A percentile compares a stretch with the other conserved stretches of the same genome.
phyloP scores from a whole-genome alignment of 1,284 basidiomycete species.

The Cryptococcus depauperatus region DNA sequence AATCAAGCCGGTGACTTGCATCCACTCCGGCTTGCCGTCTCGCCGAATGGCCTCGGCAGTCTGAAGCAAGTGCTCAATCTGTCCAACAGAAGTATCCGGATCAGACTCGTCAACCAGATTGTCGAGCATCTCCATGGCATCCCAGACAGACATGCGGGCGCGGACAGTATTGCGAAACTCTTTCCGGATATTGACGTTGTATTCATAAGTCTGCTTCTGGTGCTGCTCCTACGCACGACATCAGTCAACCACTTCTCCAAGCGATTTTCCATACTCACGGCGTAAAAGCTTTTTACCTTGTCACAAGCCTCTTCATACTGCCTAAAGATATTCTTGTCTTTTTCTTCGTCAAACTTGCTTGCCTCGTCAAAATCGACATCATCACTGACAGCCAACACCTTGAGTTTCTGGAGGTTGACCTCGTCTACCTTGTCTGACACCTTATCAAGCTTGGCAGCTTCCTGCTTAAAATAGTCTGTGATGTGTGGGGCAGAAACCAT shows the following conservation, averaged over 20 bases:
- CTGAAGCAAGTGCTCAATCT: constrained; percentile 84
- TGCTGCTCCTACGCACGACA: constrained; percentile 60
- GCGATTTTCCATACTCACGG: constrained; percentile 17
- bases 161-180: constrained; percentile 26
- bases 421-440: constrained; percentile 67
- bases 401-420: constrained; percentile 45
- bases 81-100: constrained; percentile 52
- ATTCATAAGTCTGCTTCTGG: constrained; percentile 77
- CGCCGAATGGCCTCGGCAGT: constrained; percentile 83
- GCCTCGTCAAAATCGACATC: constrained; percentile 51
- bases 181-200: constrained; percentile 62
- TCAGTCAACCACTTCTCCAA: neutral
- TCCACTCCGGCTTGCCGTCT: constrained; percentile 68
- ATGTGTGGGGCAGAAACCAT: constrained; percentile 40
- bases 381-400: constrained; percentile 4
- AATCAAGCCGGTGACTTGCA: constrained; percentile 75
- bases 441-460: constrained; percentile 51
- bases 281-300: constrained; percentile 74
- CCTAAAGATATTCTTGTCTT: constrained; percentile 59
- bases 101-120: constrained; percentile 78
- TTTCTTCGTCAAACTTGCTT: constrained; percentile 61
- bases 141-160: constrained; percentile 57
- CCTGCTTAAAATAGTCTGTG: constrained; percentile 28
- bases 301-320: constrained; percentile 60
- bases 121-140: constrained; percentile 82